These are phyloP conservation scores for Trichosporon faecale DNA, from an alignment of 1,284 basidiomycete genomes.

Conservation along the genomic window DNA sequence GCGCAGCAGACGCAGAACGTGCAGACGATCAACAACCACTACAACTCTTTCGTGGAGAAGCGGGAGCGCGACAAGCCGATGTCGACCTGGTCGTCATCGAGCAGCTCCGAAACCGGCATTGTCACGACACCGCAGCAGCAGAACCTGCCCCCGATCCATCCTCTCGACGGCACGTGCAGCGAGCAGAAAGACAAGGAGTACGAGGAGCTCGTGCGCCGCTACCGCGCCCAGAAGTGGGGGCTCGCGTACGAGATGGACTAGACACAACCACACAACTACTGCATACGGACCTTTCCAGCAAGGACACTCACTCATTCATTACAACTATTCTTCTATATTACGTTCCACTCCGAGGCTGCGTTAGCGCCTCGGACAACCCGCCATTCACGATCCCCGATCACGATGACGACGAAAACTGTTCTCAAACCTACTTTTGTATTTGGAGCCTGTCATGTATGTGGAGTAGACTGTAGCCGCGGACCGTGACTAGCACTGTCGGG, in stretches of 20 bases:
- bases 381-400: neutral
- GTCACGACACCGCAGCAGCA: neutral
- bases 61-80: neutral
- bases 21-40: neutral
- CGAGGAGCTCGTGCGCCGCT: neutral
- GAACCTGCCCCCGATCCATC: neutral
- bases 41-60: neutral
- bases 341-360: neutral
- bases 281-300: neutral
- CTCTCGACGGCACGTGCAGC: neutral
- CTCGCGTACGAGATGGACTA: neutral
- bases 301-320: conserved; percentile 2
- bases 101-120: neutral
- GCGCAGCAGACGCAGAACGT: neutral
- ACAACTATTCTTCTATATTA: neutral
- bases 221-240: conserved; percentile 5
- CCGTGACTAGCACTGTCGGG: too few relatives aligned
- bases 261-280: neutral
- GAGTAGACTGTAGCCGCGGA: neutral
- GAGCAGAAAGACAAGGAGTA: conserved; percentile 7
- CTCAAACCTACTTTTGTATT: neutral
- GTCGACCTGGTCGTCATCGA: neutral
- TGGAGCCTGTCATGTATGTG: neutral
- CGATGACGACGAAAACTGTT: neutral
- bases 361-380: neutral